phyloP scores from a whole-genome alignment of 139 green algal genomes.

The Zygnema cylindricum region DNA sequence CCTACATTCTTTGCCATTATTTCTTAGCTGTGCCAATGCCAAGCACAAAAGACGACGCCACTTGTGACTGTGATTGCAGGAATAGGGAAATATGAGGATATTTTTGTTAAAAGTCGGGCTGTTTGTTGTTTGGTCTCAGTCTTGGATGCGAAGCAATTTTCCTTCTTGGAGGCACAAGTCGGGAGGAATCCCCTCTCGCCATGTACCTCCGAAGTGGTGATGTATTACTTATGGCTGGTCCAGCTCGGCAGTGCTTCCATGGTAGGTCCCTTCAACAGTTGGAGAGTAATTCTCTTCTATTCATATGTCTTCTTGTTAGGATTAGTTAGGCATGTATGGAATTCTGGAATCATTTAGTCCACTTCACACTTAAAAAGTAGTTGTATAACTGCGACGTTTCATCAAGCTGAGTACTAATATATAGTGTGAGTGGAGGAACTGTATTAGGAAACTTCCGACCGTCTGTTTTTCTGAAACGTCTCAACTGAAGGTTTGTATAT shows the following conservation, averaged over 20 bases:
- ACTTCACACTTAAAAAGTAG: neutral
- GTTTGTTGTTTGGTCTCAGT: too few relatives aligned
- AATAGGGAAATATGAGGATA: too few relatives aligned
- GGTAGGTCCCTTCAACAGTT: conserved; percentile 22
- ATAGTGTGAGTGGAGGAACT: neutral
- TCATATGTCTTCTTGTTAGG: neutral
- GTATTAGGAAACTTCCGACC: neutral
- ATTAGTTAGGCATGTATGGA: neutral
- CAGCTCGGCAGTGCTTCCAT: conserved; percentile 78
- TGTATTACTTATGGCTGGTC: conserved; percentile 77
- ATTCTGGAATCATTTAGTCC: neutral
- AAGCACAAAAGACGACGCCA: too few relatives aligned
- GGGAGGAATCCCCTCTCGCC: conserved; percentile 69
- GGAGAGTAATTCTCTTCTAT: too few relatives aligned
- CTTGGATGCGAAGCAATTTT: conserved; percentile 86
- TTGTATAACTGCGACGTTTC: neutral
- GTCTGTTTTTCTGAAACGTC: neutral
- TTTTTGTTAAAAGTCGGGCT: too few relatives aligned
- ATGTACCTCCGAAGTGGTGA: conserved; percentile 84
- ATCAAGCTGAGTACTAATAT: neutral
- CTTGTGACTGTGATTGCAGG: too few relatives aligned
- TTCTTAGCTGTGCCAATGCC: too few relatives aligned
- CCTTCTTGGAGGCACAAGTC: conserved; percentile 76
- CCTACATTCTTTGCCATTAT: too few relatives aligned
- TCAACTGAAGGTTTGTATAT: too few relatives aligned